Conservation (phyloP, 331 rosid genomes). For the Quercus tomentella region DNA sequence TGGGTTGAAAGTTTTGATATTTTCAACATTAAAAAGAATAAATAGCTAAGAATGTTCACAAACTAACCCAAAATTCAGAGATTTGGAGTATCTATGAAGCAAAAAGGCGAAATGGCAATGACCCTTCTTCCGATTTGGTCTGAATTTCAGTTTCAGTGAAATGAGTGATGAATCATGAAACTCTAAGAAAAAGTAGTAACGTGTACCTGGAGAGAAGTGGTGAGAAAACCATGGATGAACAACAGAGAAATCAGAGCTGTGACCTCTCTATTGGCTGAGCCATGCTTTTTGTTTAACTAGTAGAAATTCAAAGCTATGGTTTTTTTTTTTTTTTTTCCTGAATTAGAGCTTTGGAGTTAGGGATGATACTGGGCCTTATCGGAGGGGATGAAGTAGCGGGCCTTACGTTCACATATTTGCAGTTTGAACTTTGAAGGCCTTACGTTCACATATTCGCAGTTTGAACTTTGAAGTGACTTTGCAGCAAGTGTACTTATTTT, state of each 20-base stretch:
- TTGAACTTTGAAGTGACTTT: too few relatives aligned
- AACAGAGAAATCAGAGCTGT: too few relatives aligned
- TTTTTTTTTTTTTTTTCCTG: fast-evolving
- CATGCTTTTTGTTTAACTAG: too few relatives aligned
- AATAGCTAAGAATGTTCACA: not conserved
- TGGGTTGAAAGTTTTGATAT: conserved; percentile 18
- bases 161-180: not conserved
- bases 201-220: not conserved
- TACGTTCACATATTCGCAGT: too few relatives aligned
- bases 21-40: conserved; percentile 35
- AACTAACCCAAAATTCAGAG: not conserved
- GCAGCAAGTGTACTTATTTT: too few relatives aligned
- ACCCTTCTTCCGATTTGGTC: not conserved
- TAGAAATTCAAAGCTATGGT: too few relatives aligned
- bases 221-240: not conserved
- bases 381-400: too few relatives aligned
- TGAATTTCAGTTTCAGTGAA: not conserved
- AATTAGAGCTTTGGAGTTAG: too few relatives aligned
- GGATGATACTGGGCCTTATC: too few relatives aligned
- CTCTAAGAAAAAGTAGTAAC: not conserved
- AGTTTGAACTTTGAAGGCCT: too few relatives aligned
- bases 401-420: too few relatives aligned
- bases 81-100: not conserved
- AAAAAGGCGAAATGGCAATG: not conserved
- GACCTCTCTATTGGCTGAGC: too few relatives aligned